Evolutionary conservation across 129 eudicot species (phyloP), one percentile per base, ranked within the genome.

Genomic region (Saussurea involucrata): DNA sequence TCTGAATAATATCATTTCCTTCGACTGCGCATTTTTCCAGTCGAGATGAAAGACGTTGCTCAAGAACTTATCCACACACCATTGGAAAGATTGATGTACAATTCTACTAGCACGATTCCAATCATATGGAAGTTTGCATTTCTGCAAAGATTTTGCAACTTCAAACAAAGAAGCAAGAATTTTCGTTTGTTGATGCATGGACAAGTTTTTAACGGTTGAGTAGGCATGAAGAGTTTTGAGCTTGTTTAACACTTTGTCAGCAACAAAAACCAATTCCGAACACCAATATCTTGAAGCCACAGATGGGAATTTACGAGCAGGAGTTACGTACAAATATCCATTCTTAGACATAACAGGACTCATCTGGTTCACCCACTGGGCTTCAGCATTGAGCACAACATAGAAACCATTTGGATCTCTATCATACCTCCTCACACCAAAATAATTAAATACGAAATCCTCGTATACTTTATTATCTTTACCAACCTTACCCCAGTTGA

Each of bases 301-400:
- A 15, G 81, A 71, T 1, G 61, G 63, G 53, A 88, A 84, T 10
- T 44, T 69, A 32, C 66, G 44, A 27, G 73, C 63, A 29, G 42
- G 69, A 70, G 85, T 61, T 24, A 27, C 29, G 58, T 71, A 37
- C 28, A 79, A 34, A 24, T 88, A 42, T 12, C 79, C 79, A 1
- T 60, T 76, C 81, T 31, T 40, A 27, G 2, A 11, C 20, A 87
- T 7, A 81, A 0, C 73, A 34, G 71, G 73, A 6, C 42, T 81
- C 68, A 8, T 75, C 13, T 75, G 72, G 71, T 66, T 79, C 77
- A 92, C 82, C 97, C 97, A 92, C 40, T 69, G 70, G 20, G 93
- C 88, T 25, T 71, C 76, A 65, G 85, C 78, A 40, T 82, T 22
- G 31, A 85, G 77, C 68, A 90, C 63, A 0, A 46, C 73, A 74